phyloP scores from a whole-genome alignment of 305 asterid species.

The Nicotiana rustica region DNA sequence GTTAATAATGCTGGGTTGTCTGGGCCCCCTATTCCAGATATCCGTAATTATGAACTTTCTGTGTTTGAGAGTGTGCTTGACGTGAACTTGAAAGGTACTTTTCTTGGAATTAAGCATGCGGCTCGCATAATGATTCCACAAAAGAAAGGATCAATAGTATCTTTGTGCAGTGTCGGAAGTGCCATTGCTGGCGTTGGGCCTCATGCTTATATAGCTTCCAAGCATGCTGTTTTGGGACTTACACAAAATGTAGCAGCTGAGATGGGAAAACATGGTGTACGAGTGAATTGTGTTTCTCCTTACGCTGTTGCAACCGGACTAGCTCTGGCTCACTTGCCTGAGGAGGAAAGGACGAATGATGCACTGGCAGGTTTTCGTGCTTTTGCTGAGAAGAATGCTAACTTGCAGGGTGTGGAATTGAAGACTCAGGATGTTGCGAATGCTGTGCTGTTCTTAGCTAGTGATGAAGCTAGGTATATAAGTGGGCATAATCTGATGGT shows the following conservation, averaged over 20 bases:
- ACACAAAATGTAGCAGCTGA: constrained; percentile 89
- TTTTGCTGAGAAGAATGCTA: constrained; percentile 64
- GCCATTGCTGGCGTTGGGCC: constrained; percentile 65
- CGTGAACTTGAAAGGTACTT: constrained; percentile 80
- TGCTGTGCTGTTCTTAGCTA: constrained; percentile 81
- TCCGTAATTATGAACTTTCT: constrained; percentile 68
- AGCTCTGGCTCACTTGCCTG: constrained; percentile 77
- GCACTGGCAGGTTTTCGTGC: constrained; percentile 66
- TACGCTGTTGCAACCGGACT: constrained; percentile 75
- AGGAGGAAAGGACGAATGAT: constrained; percentile 75
- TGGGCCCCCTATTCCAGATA: constrained; percentile 77
- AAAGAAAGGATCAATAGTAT: constrained; percentile 77
- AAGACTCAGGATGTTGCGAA: constrained; percentile 71
- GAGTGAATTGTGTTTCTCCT: constrained; percentile 91
- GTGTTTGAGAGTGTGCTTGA: constrained; percentile 70
- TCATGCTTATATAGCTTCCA: constrained; percentile 84
- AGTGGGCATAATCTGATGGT: constrained; percentile 86
- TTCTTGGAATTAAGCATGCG: constrained; percentile 93
- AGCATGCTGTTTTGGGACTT: constrained; percentile 88
- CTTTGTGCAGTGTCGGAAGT: constrained; percentile 70
- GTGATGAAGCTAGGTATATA: constrained; percentile 84
- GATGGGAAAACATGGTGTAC: constrained; percentile 81
- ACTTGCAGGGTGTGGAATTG: constrained; percentile 85
- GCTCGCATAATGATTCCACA: constrained; percentile 89
- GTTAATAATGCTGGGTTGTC: constrained; percentile 88